These are phyloP conservation scores for Talaromyces sp. DNA, from an alignment of 2,329 filamentous ascomycete genomes.

Conservation along the genomic window DNA sequence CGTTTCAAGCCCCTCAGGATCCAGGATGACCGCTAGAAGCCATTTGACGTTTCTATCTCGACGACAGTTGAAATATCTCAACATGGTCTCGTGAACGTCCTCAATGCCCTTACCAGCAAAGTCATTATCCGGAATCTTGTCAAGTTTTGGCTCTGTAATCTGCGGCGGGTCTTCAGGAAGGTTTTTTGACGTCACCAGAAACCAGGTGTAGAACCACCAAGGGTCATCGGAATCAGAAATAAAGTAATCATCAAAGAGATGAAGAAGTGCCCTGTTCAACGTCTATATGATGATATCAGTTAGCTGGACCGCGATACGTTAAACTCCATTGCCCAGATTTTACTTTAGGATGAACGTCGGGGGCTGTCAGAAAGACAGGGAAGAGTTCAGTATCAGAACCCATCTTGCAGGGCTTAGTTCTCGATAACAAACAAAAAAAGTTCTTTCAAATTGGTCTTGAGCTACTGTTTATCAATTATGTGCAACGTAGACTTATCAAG, in stretches of 20 bases:
- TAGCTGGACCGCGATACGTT: background rate
- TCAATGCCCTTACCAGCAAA: background rate
- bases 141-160: background rate
- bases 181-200: background rate
- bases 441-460: too few species aligned
- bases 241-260: background rate
- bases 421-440: too few species aligned
- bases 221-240: background rate
- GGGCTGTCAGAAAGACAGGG: background rate
- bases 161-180: background rate
- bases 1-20: background rate
- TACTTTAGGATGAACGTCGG: background rate
- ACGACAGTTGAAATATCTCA: background rate
- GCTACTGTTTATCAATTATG: too few species aligned
- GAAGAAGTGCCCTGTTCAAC: background rate
- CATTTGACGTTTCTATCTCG: background rate
- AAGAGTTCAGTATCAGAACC: background rate
- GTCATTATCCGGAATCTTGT: background rate
- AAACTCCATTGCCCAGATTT: too few species aligned
- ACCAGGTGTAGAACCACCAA: background rate
- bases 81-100: background rate
- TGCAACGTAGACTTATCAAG: too few species aligned
- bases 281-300: background rate
- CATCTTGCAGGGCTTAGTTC: background rate
- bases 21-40: background rate